Conservation (phyloP, 2,329 filamentous ascomycete species). For the Cucurbitaria berberidis region DNA sequence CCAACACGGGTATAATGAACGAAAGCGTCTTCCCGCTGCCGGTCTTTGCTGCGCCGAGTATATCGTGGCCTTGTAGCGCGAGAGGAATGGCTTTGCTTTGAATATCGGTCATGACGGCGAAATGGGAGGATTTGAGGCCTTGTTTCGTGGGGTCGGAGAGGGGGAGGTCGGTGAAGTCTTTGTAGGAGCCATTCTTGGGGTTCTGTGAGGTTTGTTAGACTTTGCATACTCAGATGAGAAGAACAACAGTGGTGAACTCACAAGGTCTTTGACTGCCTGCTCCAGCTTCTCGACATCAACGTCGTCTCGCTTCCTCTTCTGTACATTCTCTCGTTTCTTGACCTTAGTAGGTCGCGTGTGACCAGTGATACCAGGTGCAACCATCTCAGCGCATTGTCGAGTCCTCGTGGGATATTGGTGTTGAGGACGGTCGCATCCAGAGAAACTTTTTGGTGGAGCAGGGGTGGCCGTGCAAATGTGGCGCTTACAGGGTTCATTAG, state of each 20-base stretch:
- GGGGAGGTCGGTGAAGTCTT: slow-evolving; percentile 81
- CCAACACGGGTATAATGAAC: slow-evolving; percentile 88
- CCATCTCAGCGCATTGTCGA: slow-evolving; percentile 30
- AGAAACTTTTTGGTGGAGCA: slow-evolving; percentile 36
- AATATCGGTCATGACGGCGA: slow-evolving; percentile 88
- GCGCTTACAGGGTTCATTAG: not conserved
- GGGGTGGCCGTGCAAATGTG: slow-evolving; percentile 25
- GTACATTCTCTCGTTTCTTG: slow-evolving; percentile 59
- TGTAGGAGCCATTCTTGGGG: slow-evolving; percentile 63
- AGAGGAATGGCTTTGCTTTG: slow-evolving; percentile 88
- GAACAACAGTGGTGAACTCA: slow-evolving; percentile 21
- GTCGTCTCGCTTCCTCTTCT: slow-evolving; percentile 62
- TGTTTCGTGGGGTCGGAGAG: slow-evolving; percentile 79
- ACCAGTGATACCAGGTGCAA: slow-evolving; percentile 46
- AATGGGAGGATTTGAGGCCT: slow-evolving; percentile 86
- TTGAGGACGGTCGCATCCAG: slow-evolving; percentile 16
- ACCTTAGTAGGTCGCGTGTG: slow-evolving; percentile 59
- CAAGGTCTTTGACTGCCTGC: slow-evolving; percentile 52
- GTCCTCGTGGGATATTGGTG: not conserved
- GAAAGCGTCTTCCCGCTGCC: slow-evolving; percentile 95
- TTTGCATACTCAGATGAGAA: not conserved
- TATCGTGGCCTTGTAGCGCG: slow-evolving; percentile 83
- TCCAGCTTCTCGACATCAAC: slow-evolving; percentile 57
- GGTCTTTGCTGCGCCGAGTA: slow-evolving; percentile 93
- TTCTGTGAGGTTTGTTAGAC: slow-evolving; percentile 55